Evolutionary conservation across 768 basidiomycete species (phyloP), one percentile per base, ranked within the genome.

Genomic region (Coprinopsis sp.): DNA sequence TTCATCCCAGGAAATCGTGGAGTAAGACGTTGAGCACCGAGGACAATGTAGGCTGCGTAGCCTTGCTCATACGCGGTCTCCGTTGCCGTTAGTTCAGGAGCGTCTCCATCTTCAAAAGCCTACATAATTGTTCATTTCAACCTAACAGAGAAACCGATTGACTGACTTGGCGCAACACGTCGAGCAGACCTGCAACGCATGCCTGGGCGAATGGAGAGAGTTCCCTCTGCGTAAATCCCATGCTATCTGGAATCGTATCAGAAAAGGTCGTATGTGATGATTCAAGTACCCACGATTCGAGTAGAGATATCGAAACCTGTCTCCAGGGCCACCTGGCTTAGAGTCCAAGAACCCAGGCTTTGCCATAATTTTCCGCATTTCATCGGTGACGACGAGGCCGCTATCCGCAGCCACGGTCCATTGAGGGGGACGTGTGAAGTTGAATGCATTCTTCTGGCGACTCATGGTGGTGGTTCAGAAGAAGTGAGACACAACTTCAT

Each of bases 21-120:
- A 16, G 25, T 6, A 21, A 72, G 51, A 3, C 69, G 64, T 47
- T 73, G 68, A 0, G 73, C 67, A 2, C 76, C 78, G 1, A 64
- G 54, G 37, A 73, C 58, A 31, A 66, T 42, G 4, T 75, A 48
- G 0, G 71, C 51, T 4, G 71, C 64, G 44, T 74, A 78, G 1
- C 77, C 68, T 6, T 69, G 63, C 37, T 66, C 55, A 51, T 66
- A 74, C 2, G 68, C 57, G 0, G 76, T 75, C 56, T 78, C 71
- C 0, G 68, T 65, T 30, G 60, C 61, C 18, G 37, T 47, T 1
- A 77, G 55, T 39, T 69, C 64, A 2, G 74, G 73, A 0, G 68
- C 68, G 0, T 45, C 49, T 0, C 67, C 66, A 1, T 40, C 34
- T 38, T 61, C 59, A 2, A 71, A 53, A 12, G 49, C 46, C 66